These are phyloP conservation scores for Fusarium nodosum DNA, from an alignment of 2,329 filamentous ascomycete species.

Conservation along the genomic window DNA sequence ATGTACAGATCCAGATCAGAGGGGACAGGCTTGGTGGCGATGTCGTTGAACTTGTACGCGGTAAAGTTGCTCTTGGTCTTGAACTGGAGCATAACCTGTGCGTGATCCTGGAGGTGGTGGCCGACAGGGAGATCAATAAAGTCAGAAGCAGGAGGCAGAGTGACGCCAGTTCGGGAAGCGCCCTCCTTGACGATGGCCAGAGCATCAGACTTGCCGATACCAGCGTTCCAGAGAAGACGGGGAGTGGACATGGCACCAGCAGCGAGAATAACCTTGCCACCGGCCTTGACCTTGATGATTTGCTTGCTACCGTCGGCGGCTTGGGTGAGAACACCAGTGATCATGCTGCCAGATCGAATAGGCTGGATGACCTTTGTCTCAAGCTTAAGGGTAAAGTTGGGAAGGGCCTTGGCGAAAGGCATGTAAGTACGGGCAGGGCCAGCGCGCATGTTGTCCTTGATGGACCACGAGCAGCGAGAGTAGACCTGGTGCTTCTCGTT, in stretches of 20 bases:
- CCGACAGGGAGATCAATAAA: slow-evolving; percentile 72
- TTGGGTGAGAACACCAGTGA: slow-evolving; percentile 74
- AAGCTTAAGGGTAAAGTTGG: slow-evolving; percentile 76
- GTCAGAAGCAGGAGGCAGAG: slow-evolving; percentile 62
- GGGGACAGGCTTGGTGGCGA: slow-evolving; percentile 30
- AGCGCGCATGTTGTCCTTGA: slow-evolving; percentile 73
- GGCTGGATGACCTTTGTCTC: slow-evolving; percentile 75
- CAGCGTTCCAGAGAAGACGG: slow-evolving; percentile 51
- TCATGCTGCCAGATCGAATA: slow-evolving; percentile 70
- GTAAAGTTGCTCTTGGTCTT: slow-evolving; percentile 44
- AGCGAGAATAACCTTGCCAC: slow-evolving; percentile 69
- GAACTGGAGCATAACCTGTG: slow-evolving; percentile 56
- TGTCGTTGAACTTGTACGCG: slow-evolving; percentile 46
- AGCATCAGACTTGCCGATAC: slow-evolving; percentile 74
- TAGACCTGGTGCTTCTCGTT: slow-evolving; percentile 75
- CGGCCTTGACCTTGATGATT: slow-evolving; percentile 48
- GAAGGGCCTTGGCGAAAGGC: slow-evolving; percentile 68
- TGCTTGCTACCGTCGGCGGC: slow-evolving; percentile 62
- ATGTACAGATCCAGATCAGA: slow-evolving; percentile 46
- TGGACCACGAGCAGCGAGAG: slow-evolving; percentile 77
- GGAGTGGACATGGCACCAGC: slow-evolving; percentile 65
- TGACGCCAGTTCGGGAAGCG: slow-evolving; percentile 60
- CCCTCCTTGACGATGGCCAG: slow-evolving; percentile 62
- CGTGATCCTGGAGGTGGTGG: slow-evolving; percentile 69
- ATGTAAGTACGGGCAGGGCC: slow-evolving; percentile 80